phyloP scores from a whole-genome alignment of 768 basidiomycete genomes.

The Coprinopsis marcescibilis region DNA sequence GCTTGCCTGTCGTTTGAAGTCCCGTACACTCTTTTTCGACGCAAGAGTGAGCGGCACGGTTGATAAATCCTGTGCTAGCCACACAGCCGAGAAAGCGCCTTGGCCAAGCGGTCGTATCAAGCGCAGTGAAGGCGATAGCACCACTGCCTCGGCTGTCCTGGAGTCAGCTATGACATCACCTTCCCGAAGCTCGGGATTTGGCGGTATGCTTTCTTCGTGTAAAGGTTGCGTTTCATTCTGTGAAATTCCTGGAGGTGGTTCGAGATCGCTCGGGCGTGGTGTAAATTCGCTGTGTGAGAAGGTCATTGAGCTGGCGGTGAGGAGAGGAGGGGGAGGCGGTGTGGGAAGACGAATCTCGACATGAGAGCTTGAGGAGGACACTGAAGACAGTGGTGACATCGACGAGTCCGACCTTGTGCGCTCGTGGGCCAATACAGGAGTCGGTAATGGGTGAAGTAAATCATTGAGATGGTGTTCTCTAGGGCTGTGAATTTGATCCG shows the following conservation, averaged over 20 bases:
- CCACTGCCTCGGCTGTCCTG: conserved; percentile 1
- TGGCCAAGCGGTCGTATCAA: conserved; percentile 56
- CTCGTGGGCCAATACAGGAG: background rate
- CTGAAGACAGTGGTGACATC: conserved; percentile 20
- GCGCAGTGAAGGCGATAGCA: conserved; percentile 33
- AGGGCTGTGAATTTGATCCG: background rate
- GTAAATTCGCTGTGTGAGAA: conserved; percentile 18
- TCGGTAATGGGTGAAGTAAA: conserved; percentile 10
- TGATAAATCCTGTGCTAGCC: conserved; percentile 59
- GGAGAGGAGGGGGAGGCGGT: conserved; percentile 17
- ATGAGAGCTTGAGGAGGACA: conserved; percentile 15
- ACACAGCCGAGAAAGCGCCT: conserved; percentile 72
- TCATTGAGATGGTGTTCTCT: conserved; percentile 8
- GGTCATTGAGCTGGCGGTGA: conserved; percentile 1
- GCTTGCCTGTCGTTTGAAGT: conserved; percentile 27
- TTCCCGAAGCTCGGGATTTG: conserved; percentile 9
- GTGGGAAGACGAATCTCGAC: conserved; percentile 19
- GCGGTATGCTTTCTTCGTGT: conserved; percentile 9
- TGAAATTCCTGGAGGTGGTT: conserved; percentile 21
- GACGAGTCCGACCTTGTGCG: conserved; percentile 11
- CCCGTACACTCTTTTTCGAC: conserved; percentile 36
- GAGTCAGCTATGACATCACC: conserved; percentile 8
- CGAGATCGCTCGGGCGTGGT: conserved; percentile 22
- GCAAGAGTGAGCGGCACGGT: conserved; percentile 37
- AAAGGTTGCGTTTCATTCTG: conserved; percentile 12